Evolutionary conservation across 176 grass and related monocot species (phyloP), one percentile per base, ranked within the genome.

Genomic region (Eleusine indica): DNA sequence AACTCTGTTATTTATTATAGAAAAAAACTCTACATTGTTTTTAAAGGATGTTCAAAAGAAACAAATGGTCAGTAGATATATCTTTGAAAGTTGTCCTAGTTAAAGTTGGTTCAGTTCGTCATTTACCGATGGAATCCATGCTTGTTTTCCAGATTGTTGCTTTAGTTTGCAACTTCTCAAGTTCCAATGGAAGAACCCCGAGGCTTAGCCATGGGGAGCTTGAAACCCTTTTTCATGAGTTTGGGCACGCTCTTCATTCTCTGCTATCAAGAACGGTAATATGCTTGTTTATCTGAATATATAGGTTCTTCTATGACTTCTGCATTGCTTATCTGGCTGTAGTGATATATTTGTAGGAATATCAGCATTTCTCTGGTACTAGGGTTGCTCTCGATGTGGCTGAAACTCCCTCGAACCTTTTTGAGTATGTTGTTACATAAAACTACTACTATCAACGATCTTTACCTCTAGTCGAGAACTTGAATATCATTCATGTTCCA

Each of bases 321-420:
- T 76, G 66, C 38, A 52, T 22, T 76, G 7, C 62, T 90, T 81
- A 92, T 63, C 25, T 66, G 49, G 15, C 12, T 74, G 22, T 17
- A 28, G 30, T 49, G 66, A 76, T 64, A 88, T 63, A 51, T 84
- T 89, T 90, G 71, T 79, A 98, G 96, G 96, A 98, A 81, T 95
- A 95, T 95, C 96, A 98, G 30, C 96, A 98, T 85, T 98, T 98
- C 80, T 98, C 96, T 32, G 96, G 96, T 38, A 95, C 96, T 40
- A 93, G 96, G 88, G 93, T 98, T 83, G 93, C 88, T 88, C 91
- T 98, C 74, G 96, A 98, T 88, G 74, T 98, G 9, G 96, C 96
- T 75, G 96, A 98, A 88, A 98, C 83, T 64, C 92, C 93, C 66
- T 98, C 93, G 47, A 93, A 95, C 85, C 96, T 98, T 66, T 98